Evolutionary conservation across 2,329 filamentous ascomycete genomes (phyloP).

Genomic region (Scedosporium aurantiacum): DNA sequence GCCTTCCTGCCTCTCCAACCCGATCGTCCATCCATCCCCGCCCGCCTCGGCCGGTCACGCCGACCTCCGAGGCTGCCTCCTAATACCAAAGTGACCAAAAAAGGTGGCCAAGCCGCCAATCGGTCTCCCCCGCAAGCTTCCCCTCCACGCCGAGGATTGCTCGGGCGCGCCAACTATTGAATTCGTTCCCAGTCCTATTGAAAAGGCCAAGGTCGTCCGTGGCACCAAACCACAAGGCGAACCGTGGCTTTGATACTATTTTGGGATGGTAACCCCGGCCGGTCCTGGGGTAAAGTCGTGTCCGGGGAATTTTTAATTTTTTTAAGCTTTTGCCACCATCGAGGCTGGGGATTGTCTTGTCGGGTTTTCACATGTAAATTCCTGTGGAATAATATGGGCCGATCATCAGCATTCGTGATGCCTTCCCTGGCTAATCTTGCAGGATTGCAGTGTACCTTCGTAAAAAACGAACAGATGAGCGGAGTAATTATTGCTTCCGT

Average conservation of each 20-base stretch:
- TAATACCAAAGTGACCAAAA: neutral
- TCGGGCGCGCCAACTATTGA: neutral
- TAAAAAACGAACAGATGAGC: too few relatives aligned
- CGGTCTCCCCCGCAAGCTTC: neutral
- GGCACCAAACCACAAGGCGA: neutral
- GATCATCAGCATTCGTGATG: too few relatives aligned
- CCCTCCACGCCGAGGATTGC: neutral
- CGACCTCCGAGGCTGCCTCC: neutral
- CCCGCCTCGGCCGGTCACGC: conserved; percentile 1
- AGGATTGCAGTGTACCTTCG: too few relatives aligned
- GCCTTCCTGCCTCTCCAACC: neutral
- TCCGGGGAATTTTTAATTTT: neutral
- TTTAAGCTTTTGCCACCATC: neutral
- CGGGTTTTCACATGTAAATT: neutral
- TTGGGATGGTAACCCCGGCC: neutral
- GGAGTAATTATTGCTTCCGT: too few relatives aligned
- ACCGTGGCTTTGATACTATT: neutral
- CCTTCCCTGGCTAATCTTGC: too few relatives aligned
- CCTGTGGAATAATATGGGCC: neutral
- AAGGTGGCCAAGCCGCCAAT: neutral
- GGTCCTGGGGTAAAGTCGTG: neutral
- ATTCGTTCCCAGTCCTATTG: neutral
- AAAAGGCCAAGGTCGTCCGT: neutral
- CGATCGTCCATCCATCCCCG: neutral
- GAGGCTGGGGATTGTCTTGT: neutral